phyloP scores from a whole-genome alignment of 257 asterid species.

The Datura wrightii region DNA sequence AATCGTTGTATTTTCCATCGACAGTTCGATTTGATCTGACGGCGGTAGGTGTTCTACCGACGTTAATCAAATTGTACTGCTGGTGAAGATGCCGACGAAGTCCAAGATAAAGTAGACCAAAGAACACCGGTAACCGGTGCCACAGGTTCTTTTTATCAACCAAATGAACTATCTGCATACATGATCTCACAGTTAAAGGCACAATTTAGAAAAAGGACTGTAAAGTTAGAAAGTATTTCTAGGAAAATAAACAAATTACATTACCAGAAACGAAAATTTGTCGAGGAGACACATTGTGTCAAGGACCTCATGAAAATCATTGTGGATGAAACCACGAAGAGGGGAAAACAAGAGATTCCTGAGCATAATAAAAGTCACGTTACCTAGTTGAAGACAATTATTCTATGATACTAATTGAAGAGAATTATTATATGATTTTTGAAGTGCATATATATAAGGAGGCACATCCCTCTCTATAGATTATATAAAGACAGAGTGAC shows the following conservation, averaged over 20 bases:
- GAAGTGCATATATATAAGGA: too few relatives aligned
- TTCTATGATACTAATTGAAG: neutral
- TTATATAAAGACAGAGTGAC: too few relatives aligned
- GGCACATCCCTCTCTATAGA: too few relatives aligned
- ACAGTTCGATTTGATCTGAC: conserved; percentile 53
- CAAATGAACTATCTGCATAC: conserved; percentile 54
- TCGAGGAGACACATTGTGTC: conserved; percentile 52
- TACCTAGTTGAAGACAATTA: neutral
- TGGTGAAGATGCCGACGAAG: conserved; percentile 60
- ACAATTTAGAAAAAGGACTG: too few relatives aligned
- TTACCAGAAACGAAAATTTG: conserved; percentile 59
- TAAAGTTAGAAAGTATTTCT: too few relatives aligned
- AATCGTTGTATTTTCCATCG: conserved; percentile 54
- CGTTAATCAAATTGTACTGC: conserved; percentile 61
- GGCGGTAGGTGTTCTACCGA: conserved; percentile 48
- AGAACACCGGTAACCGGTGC: conserved; percentile 61
- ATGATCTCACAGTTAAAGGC: neutral
- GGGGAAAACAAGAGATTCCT: conserved; percentile 47
- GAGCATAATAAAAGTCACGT: conserved; percentile 35
- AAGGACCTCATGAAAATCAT: conserved; percentile 54
- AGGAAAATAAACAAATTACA: neutral
- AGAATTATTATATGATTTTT: too few relatives aligned
- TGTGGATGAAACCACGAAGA: conserved; percentile 47
- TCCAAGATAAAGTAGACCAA: conserved; percentile 56
- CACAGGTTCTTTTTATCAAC: conserved; percentile 52